phyloP scores from a whole-genome alignment of 345 rosid genomes.

The Geranium brycei region DNA sequence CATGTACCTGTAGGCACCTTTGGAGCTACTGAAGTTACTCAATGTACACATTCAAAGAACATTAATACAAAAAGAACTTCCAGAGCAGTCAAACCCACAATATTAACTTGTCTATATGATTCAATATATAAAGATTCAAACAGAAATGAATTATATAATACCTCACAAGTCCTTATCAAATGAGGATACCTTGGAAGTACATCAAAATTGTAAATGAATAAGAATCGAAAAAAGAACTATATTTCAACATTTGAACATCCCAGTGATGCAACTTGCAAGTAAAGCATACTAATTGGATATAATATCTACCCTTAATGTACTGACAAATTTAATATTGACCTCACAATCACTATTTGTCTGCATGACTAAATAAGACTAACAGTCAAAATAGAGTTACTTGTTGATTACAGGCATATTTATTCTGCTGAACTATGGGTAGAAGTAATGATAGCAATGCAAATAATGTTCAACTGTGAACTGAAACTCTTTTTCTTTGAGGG shows the following conservation, averaged over 20 bases:
- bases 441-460: too few relatives aligned
- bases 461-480: too few relatives aligned
- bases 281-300: not conserved
- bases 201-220: slow-evolving; percentile 5
- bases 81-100: slow-evolving; percentile 2
- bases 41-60: slow-evolving; percentile 7
- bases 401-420: too few relatives aligned
- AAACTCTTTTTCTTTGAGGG: too few relatives aligned
- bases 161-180: slow-evolving; percentile 10
- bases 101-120: slow-evolving; percentile 3
- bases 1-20: slow-evolving; percentile 42
- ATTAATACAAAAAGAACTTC: slow-evolving; percentile 11
- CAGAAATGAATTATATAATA: slow-evolving; percentile 11
- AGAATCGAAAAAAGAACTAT: not conserved
- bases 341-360: too few relatives aligned
- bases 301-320: not conserved
- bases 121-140: slow-evolving; percentile 6
- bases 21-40: slow-evolving; percentile 25
- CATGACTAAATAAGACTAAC: too few relatives aligned
- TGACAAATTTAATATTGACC: not conserved
- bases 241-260: slow-evolving; percentile 8
- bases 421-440: too few relatives aligned
- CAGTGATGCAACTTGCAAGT: too few relatives aligned
- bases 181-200: slow-evolving; percentile 9
- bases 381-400: too few relatives aligned